phyloP scores from a whole-genome alignment of 768 basidiomycete genomes.

The Kwoniella dejecticola region DNA sequence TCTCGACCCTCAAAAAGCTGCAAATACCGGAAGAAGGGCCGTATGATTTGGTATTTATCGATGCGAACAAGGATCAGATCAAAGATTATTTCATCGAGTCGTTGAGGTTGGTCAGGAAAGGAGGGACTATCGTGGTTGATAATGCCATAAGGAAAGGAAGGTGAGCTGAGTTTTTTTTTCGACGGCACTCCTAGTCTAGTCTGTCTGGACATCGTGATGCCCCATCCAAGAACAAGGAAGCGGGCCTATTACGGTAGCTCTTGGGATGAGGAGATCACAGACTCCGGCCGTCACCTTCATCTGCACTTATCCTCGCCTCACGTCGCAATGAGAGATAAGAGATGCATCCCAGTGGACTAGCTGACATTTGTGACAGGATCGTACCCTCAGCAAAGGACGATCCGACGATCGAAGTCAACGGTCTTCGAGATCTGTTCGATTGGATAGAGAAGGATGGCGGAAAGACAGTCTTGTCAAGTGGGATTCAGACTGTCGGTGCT shows the following conservation, averaged over 20 bases:
- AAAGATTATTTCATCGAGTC: slow-evolving; percentile 64
- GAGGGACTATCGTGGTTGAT: slow-evolving; percentile 62
- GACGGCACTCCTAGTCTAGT: background rate
- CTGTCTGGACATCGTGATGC: too few species aligned
- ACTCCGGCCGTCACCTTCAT: too few species aligned
- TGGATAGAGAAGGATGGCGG: slow-evolving; percentile 46
- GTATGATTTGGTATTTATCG: slow-evolving; percentile 72
- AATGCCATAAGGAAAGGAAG: slow-evolving; percentile 45
- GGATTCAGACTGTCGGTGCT: slow-evolving; percentile 45
- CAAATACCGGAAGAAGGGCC: slow-evolving; percentile 29
- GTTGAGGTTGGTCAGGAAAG: slow-evolving; percentile 64
- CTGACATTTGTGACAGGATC: too few species aligned
- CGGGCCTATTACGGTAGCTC: too few species aligned
- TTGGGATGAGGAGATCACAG: too few species aligned
- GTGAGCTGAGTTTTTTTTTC: slow-evolving; percentile 19
- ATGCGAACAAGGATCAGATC: slow-evolving; percentile 68
- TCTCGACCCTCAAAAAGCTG: slow-evolving; percentile 19
- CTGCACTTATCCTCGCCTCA: too few species aligned
- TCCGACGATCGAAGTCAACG: slow-evolving; percentile 26
- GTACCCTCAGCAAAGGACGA: slow-evolving; percentile 19
- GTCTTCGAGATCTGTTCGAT: slow-evolving; percentile 42
- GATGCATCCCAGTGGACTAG: too few species aligned
- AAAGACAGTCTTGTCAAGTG: slow-evolving; percentile 42
- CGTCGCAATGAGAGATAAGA: too few species aligned
- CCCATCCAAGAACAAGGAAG: too few species aligned